Evolutionary conservation across 2,329 filamentous ascomycete genomes (phyloP).

Genomic region (Fusarium pilosicola): DNA sequence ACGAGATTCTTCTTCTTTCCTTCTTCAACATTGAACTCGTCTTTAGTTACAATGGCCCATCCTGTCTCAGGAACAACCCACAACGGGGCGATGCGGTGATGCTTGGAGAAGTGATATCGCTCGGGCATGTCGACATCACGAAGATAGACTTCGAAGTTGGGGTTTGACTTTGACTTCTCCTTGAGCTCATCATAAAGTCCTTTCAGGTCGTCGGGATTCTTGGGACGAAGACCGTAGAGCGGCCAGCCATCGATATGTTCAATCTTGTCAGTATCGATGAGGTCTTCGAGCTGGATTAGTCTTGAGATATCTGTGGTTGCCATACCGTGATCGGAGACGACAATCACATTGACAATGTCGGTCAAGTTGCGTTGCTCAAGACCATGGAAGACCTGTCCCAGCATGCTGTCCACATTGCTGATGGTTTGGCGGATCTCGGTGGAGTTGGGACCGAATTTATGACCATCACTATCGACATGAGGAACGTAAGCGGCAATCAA

Average conservation of each 20-base stretch:
- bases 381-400: constrained; percentile 78
- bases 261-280: constrained; percentile 81
- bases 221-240: constrained; percentile 86
- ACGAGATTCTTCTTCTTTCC: constrained; percentile 70
- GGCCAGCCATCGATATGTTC: constrained; percentile 95
- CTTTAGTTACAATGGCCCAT: constrained; percentile 87
- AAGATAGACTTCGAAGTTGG: constrained; percentile 87
- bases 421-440: constrained; percentile 89
- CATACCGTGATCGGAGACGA: constrained; percentile 99
- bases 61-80: constrained; percentile 95
- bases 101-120: constrained; percentile 89
- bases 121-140: constrained; percentile 89
- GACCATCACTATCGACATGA: constrained; percentile 87
- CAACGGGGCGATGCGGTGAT: constrained; percentile 88
- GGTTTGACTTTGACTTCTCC: constrained; percentile 67
- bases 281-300: constrained; percentile 88
- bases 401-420: constrained; percentile 80
- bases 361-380: constrained; percentile 86
- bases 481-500: constrained; percentile 95
- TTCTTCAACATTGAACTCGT: constrained; percentile 78
- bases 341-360: constrained; percentile 87
- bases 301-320: constrained; percentile 86
- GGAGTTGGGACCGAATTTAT: constrained; percentile 91
- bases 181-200: constrained; percentile 71
- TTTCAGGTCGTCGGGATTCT: constrained; percentile 72